Evolutionary conservation across 2,329 filamentous ascomycete genomes (phyloP), one percentile per base, ranked within the genome.

Genomic region (Simplicillium sp.): DNA sequence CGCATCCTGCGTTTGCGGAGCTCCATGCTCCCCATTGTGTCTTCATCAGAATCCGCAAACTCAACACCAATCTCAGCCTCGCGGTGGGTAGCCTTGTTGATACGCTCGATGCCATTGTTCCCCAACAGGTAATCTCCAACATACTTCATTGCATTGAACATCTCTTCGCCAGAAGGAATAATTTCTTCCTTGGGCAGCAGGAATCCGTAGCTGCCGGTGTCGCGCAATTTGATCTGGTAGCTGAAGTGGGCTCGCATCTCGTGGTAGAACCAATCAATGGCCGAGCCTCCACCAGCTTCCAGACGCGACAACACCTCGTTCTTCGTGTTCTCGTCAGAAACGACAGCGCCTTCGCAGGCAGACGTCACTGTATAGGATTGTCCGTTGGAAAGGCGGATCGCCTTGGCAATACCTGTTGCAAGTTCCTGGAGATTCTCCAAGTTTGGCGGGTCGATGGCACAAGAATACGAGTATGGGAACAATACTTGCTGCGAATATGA

Each of bases 231-330:
- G 63, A 92, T 83, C 68, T 97, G 92, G 59, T 94, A 97, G 44
- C 87, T 85, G 58, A 87, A 94, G 47, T 78, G 80, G 14, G 90
- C 85, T 36, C 73, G 69, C 46, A 97, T 64, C 53, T 94, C 84
- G 51, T 94, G 86, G 58, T 94, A 95, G 62, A 98, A 95, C 80
- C 86, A 97, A 61, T 97, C 92, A 34, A 97, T 78, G 2, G 86
- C 87, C 37, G 85, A 89, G 3, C 90, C 90, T 32, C 90, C 89
- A 3, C 82, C 79, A 1, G 75, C 75, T 56, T 92, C 85, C 46
- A 89, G 76, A 32, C 78, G 68, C 3, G 57, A 49, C 50, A 50
- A 52, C 18, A 46, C 42, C 16, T 47, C 45, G 7, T 50, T 43
- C 2, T 42, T 46, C 3, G 43, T 44, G 41, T 50, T 42, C 54